Base-by-base conservation (phyloP, 1,139 yeast species). In the Lizanozyma gosingica region DNA sequence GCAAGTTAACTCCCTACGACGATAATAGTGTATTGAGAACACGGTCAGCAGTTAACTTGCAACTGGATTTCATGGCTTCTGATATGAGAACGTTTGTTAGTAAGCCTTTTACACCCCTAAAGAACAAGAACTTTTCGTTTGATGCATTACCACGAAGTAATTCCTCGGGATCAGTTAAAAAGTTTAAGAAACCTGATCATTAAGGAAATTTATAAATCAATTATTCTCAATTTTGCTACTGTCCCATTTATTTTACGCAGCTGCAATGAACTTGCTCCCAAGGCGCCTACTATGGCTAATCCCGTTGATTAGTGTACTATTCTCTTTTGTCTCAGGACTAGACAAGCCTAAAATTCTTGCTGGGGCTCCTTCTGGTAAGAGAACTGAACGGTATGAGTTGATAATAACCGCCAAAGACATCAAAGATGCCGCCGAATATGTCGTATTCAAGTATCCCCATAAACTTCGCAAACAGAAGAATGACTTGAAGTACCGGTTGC, bases 21-120 rank as follows among this genome's bases (percentile, higher is more conserved):
- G n/a, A n/a, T 15, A 33, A 34, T 15, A 16, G 47, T 0, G 67
- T 63, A 14, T 55, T 70, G 17, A 52, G 76, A 37, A 70, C 76
- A 0, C 49, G 76, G 43, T 70, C 71, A 43, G 56, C 63, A 3
- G 60, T 67, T 22, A 67, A 59, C 35, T 58, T 70, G 41, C 48
- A 52, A 22, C 29, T 6, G 11, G 29, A 22, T 11, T 22, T 22
- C 29, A 22, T 22, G 29, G 67, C 59, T 9, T 42, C 38, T 15
- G 49, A 50, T 15, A 47, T 18, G 44, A 48, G 3, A 38, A 36
- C 29, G 46, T 64, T 66, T 44, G 47, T 65, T 42, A 62, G 57
- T 47, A 63, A 63, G 42, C 71, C 73, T 3, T 67, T 66, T 11
- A 22, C 11, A 22, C 29, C 29, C 9, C 11, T 22, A 6, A 22